Evolutionary conservation across 352 stramenopile species (phyloP).

Genomic region (Phytophthora tubulina): DNA sequence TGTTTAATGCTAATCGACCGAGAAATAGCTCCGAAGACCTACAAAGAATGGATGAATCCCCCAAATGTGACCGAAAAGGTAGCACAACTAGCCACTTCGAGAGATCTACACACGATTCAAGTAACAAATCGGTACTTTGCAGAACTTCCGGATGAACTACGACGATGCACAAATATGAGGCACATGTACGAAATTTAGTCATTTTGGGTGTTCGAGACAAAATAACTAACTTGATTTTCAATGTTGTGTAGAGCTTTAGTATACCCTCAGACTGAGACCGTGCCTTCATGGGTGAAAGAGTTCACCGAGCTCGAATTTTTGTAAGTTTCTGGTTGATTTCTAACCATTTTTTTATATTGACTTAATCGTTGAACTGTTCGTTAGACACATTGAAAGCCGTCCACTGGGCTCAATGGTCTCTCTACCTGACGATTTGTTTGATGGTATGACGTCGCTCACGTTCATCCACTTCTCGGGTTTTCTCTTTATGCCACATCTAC

Average conservation of each 20-base stretch:
- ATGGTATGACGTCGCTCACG: slow-evolving; percentile 40
- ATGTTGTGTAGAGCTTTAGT: slow-evolving; percentile 17
- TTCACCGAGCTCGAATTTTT: slow-evolving; percentile 45
- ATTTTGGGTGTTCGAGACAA: too few species aligned
- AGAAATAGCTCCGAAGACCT: slow-evolving; percentile 29
- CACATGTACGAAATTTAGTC: not conserved
- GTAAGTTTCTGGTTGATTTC: slow-evolving; percentile 12
- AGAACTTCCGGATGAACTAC: not conserved
- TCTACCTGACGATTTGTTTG: slow-evolving; percentile 34
- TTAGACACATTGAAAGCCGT: slow-evolving; percentile 22
- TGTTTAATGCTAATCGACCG: slow-evolving; percentile 55
- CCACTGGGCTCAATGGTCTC: not conserved
- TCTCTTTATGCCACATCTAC: slow-evolving; percentile 9
- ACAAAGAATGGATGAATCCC: slow-evolving; percentile 43
- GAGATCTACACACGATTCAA: slow-evolving; percentile 1
- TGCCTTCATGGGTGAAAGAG: slow-evolving; percentile 30
- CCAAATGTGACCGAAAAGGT: slow-evolving; percentile 45
- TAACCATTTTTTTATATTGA: not conserved
- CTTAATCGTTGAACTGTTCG: slow-evolving; percentile 24
- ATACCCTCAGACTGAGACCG: slow-evolving; percentile 36
- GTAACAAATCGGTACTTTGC: not conserved
- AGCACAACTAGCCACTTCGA: slow-evolving; percentile 25
- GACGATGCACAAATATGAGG: not conserved
- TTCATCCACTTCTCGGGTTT: slow-evolving; percentile 38
- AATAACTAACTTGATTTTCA: too few species aligned